Evolutionary conservation across 495 filamentous ascomycete genomes (phyloP).

Genomic region (Talaromyces adpressus): DNA sequence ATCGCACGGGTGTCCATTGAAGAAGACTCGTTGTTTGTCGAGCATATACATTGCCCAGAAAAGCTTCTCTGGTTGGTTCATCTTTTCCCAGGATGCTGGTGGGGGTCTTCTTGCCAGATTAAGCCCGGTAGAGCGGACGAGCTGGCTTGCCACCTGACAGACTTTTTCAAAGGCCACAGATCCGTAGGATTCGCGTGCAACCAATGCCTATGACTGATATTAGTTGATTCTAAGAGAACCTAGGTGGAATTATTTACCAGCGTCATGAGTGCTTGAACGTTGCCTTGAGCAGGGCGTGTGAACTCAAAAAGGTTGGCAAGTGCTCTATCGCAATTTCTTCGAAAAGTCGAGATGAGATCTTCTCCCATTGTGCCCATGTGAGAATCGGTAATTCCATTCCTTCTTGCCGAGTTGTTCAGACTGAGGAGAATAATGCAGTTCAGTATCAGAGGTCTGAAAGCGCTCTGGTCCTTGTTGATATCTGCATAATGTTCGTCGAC

Average conservation of each 20-base stretch:
- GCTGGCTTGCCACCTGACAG: background rate
- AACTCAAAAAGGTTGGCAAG: background rate
- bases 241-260: too few relatives aligned
- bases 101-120: background rate
- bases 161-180: background rate
- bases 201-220: background rate
- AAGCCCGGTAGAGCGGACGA: background rate
- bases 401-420: background rate
- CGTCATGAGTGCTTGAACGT: constrained; percentile 1
- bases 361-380: background rate
- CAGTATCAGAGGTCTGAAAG: background rate
- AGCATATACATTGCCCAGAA: background rate
- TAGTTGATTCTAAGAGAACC: too few relatives aligned
- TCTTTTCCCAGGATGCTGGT: background rate
- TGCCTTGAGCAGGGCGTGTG: background rate
- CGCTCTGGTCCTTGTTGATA: background rate
- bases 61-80: background rate
- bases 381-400: background rate
- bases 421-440: background rate
- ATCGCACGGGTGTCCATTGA: background rate
- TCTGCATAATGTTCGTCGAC: background rate
- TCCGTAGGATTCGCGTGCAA: background rate
- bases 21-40: constrained; percentile 2
- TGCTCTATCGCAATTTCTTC: background rate
- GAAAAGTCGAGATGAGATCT: background rate